Base-by-base conservation (phyloP, 495 filamentous ascomycete genomes). In the Daldinia caldariorum region DNA sequence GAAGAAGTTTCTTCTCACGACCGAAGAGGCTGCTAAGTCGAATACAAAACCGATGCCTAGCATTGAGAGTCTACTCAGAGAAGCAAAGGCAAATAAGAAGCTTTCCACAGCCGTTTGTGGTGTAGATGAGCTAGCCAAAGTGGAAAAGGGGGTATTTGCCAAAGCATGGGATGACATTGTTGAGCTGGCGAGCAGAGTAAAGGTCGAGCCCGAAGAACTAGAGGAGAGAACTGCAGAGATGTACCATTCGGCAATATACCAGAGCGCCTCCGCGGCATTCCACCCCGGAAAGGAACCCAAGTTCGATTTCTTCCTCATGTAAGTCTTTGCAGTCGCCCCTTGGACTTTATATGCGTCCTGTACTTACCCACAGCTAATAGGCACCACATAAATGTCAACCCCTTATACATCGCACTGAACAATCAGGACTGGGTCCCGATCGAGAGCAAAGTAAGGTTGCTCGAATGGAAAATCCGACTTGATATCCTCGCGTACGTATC, bases 241-340 rank as follows among this genome's bases (percentile, higher is more conserved):
- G 88, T 90, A 88, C 20, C 88, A 93, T 70, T 82, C 85, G 0
- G 77, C 82, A 76, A 83, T 88, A 1, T 93, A 89, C 74, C 89
- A 87, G 61, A 90, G 90, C 1, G 76, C 80, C 3, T 81, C 84
- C 1, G 82, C 83, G 9, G 86, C 93, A 1, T 83, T 91, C 67
- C 79, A 86, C 39, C 88, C 87, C 0, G 81, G 83, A 4, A 91
- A 94, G 70, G 61, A 81, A 16, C 77, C 88, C 65, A 92, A 89
- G 72, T 83, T 93, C 68, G 94, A 97, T 69, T 97, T 97, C 77
- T 95, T 90, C 80, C 85, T 88, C 75, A 90, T 97, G 79, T 83
- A 63, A 78, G 80, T 75, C 38, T 53, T 7, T 6, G 3, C 9
- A 37, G 20, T 39, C 20, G 18, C 35, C n/a, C 50, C 49, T 26